Evolutionary conservation across 176 grass and related monocot genomes (phyloP), one percentile per base, ranked within the genome.

Genomic region (Pontederia crassipes): DNA sequence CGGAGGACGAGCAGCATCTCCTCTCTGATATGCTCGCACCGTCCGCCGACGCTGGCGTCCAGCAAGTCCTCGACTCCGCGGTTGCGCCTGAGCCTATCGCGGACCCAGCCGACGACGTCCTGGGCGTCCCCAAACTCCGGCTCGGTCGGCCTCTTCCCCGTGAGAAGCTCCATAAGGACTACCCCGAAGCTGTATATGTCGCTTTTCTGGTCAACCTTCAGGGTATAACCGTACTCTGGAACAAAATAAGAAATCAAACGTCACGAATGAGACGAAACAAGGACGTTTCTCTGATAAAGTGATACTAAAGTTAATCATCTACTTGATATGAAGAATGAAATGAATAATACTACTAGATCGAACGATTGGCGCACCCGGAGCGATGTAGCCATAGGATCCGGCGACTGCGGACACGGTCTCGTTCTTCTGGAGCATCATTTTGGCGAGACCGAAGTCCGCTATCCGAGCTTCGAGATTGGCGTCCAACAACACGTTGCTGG

Each of bases 151-250:
- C 78, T 61, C 48, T 83, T 79, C 52, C 93, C 93, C 0, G 87
- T 97, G 11, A 97, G 84, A 28, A 97, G 67, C 77, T 97, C 93
- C 93, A 98, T 92, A 27, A 98, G 78, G 0, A 98, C 84, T 17
- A 98, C 87, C 0, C 93, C 93, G 29, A 81, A 97, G 87, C 87
- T 97, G 77, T 97, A 97, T 61, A 92, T 88, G 87, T 97, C 93
- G 32, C 79, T 92, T 72, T 97, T 97, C 72, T 92, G 84, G 20
- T 97, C 87, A 32, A 97, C 93, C 72, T 92, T 97, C 63, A 92
- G 35, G 8, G 93, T 92, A 78, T 91, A 97, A 45, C 84, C 87
- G 61, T 88, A 97, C 68, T 97, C 93, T 92, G 83, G 46, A 61
- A 7, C 45, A 53, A 4, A 49, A 50, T 0, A 32, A 1, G 40